A percentile compares a stretch with the other conserved stretches of the same genome.
Conservation (phyloP, 2,329 filamentous ascomycete genomes). For the Ceratocystis destructans region DNA sequence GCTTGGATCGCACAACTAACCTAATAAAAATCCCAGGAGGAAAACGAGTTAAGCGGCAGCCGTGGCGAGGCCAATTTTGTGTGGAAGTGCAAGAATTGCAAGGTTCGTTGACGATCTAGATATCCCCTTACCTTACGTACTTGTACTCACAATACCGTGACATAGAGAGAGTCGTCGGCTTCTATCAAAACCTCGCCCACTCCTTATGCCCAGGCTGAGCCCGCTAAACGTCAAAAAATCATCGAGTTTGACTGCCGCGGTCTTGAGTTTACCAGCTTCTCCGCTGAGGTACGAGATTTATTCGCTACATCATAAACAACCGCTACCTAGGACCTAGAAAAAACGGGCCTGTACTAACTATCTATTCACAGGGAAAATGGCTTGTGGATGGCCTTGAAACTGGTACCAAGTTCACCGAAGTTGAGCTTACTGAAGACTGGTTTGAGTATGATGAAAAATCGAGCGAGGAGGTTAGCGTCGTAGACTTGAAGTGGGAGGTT, state of each 20-base stretch:
- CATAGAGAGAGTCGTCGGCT: constrained; percentile 69
- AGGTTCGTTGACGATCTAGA: constrained; percentile 39
- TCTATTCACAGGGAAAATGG: constrained; percentile 61
- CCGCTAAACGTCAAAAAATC: constrained; percentile 62
- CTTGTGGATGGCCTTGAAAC: constrained; percentile 70
- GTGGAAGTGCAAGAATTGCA: constrained; percentile 99
- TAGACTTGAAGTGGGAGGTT: constrained; percentile 78
- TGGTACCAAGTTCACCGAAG: constrained; percentile 62
- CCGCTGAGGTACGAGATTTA: constrained; percentile 53
- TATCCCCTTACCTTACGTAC: neutral
- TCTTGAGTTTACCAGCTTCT: constrained; percentile 82
- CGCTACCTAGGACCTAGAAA: constrained; percentile 5
- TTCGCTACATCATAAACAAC: neutral
- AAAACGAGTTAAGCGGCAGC: constrained; percentile 81
- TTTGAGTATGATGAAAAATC: constrained; percentile 96
- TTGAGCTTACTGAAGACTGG: constrained; percentile 88
- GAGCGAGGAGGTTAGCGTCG: constrained; percentile 81
- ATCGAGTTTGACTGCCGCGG: constrained; percentile 90
- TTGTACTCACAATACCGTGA: neutral
- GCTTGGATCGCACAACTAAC: neutral
- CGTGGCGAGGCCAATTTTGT: constrained; percentile 96
- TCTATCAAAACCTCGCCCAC: constrained; percentile 63
- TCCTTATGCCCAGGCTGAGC: constrained; percentile 56
- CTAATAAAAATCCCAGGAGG: constrained; percentile 48
- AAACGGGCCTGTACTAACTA: constrained; percentile 14